Evolutionary conservation across 306 rosid species (phyloP).

Genomic region (Malus orientalis): DNA sequence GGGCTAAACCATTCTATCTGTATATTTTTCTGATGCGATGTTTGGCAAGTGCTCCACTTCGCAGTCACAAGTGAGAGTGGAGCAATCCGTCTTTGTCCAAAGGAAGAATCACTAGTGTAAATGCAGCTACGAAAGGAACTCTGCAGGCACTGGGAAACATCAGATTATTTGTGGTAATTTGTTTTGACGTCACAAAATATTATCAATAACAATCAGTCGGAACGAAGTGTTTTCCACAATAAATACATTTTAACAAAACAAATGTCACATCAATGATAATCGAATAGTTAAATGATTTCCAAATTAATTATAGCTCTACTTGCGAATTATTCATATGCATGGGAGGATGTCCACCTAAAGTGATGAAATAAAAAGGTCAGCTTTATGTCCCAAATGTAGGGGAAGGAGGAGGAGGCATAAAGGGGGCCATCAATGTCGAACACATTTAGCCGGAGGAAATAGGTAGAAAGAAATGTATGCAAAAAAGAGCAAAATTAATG

Average conservation of each 20-base stretch:
- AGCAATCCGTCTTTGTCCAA: neutral
- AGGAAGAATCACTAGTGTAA: too few relatives aligned
- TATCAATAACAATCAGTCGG: too few relatives aligned
- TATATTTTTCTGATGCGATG: neutral
- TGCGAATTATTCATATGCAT: neutral
- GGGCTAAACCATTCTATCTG: neutral
- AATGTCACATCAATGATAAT: too few relatives aligned
- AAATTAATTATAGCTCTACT: neutral
- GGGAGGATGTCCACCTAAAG: neutral
- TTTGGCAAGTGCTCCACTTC: slow-evolving; percentile 12
- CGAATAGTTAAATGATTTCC: neutral
- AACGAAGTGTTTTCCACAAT: neutral
- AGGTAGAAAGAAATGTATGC: neutral
- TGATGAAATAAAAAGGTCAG: neutral
- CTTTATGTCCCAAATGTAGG: neutral
- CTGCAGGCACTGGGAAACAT: too few relatives aligned
- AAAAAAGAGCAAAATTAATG: too few relatives aligned
- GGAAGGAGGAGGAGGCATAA: neutral
- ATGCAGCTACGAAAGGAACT: too few relatives aligned
- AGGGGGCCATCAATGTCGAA: neutral
- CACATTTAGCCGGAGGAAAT: neutral
- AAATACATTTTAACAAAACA: neutral
- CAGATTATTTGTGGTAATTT: too few relatives aligned
- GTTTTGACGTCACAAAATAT: too few relatives aligned
- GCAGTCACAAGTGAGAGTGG: neutral